Evolutionary conservation across 1,139 yeast genomes (phyloP), one percentile per base, ranked within the genome.

Genomic region (Taphrina sp.): DNA sequence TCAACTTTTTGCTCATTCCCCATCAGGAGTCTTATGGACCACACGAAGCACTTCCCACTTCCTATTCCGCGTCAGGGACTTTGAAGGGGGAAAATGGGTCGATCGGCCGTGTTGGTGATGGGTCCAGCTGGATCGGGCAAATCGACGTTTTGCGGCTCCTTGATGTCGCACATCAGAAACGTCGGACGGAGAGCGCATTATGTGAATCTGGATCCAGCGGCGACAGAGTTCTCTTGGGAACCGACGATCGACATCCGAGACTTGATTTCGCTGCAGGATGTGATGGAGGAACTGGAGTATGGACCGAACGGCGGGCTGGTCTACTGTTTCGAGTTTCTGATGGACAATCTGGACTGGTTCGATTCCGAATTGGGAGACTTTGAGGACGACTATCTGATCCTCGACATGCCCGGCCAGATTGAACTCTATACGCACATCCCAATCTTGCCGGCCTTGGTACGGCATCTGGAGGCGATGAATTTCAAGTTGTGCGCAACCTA

Each of bases 101-200:
- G 96, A 71, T 95, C 89, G 1, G 98, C 97, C 58, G 94, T 89
- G n/a, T 73, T 92, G 62, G 95, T 92, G 2, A 71, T 92, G 62
- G 98, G 98, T 0, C 98, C 98, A 14, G 98, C 98, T 0, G 98
- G 98, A 34, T 97, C 85, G 12, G 98, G 98, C 8, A 92, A 83
- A 70, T 81, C 89, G 51, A 88, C 98, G 0, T 92, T 92, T 67
- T 90, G 97, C 72, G 86, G 86, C 66, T 76, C 95, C 12, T 78
- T 92, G 60, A 85, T 94, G 56, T 72, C 95, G 1, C 86, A 92
- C 68, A 86, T 94, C 83, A 95, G 88, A 69, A 77, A 88, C 26
- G 77, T 86, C 26, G 97, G 98, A 0, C 81, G 98, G 59, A 75
- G 95, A 46, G 96, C 96, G 0, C 97, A 92, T 69, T 81, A 94